These are phyloP conservation scores for Didymella pinodella DNA, from an alignment of 2,329 filamentous ascomycete species.

Conservation along the genomic window DNA sequence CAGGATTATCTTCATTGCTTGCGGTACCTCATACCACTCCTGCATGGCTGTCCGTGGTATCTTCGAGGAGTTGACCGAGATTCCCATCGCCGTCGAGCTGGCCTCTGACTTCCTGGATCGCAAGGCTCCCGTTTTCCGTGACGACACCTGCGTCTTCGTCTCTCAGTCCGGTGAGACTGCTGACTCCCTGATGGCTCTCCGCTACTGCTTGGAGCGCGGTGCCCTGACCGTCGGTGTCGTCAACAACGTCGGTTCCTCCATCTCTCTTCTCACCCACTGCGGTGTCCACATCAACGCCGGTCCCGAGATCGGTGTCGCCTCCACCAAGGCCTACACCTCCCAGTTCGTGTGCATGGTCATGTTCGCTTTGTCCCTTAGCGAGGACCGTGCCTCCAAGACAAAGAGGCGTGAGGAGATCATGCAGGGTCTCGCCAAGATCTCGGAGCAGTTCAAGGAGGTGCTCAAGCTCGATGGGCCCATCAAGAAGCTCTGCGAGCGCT, in stretches of 20 bases:
- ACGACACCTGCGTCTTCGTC: conserved; percentile 98
- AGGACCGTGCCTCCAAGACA: conserved; percentile 95
- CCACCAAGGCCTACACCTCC: conserved; percentile 98
- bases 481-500: conserved; percentile 91
- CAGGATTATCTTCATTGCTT: conserved; percentile 98
- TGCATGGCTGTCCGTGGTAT: conserved; percentile 99
- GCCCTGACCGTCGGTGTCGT: conserved; percentile 97
- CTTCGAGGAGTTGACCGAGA: conserved; percentile 97
- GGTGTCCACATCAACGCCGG: conserved; percentile 99
- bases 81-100: conserved; percentile 95
- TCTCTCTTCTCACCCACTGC: conserved; percentile 98
- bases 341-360: conserved; percentile 99
- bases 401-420: conserved; percentile 95
- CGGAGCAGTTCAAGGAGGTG: conserved; percentile 89
- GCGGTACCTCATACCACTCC: conserved; percentile 97
- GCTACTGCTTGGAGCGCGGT: conserved; percentile 97
- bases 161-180: conserved; percentile 99
- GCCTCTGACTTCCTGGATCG: conserved; percentile 98
- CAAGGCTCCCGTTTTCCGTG: conserved; percentile 96
- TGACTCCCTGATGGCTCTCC: conserved; percentile 94
- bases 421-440: conserved; percentile 86
- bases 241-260: conserved; percentile 97
- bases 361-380: conserved; percentile 95
- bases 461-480: conserved; percentile 91
- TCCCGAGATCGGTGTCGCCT: conserved; percentile 97